These are phyloP conservation scores for Dioscorea cayenensis DNA, from an alignment of 116 monocot genomes.

Conservation along the genomic window DNA sequence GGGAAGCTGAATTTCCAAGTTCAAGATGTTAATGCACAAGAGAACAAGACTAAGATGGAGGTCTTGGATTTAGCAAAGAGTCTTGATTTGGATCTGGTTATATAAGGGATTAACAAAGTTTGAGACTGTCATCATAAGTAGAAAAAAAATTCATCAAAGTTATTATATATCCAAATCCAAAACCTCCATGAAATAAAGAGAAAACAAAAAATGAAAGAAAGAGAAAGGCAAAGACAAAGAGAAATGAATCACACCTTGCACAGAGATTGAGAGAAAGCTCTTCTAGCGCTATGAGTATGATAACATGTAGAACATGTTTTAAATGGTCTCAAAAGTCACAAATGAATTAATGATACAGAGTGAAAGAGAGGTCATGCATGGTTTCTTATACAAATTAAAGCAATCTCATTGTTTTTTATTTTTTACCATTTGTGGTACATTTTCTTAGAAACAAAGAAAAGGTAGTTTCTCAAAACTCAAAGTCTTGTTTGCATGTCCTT, in stretches of 20 bases:
- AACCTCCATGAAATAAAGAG: not conserved
- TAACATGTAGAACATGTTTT: too few relatives aligned
- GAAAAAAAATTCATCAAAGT: conserved; percentile 18
- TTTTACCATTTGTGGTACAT: not conserved
- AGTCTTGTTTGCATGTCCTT: not conserved
- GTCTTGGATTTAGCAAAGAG: conserved; percentile 8
- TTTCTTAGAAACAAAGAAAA: not conserved
- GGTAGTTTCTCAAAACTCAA: conserved; percentile 1
- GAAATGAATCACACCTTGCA: conserved; percentile 1
- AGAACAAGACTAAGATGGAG: not conserved
- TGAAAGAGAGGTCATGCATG: too few relatives aligned
- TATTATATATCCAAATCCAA: conserved; percentile 3
- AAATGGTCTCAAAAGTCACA: too few relatives aligned
- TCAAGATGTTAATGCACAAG: not conserved
- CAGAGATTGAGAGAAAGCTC: not conserved
- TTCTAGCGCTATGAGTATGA: not conserved
- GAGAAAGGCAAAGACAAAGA: conserved; percentile 7
- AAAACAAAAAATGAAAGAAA: not conserved
- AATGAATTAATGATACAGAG: too few relatives aligned
- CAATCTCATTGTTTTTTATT: not conserved
- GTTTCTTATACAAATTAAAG: too few relatives aligned
- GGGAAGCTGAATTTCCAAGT: not conserved
- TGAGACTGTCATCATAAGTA: conserved; percentile 21
- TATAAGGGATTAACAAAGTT: conserved; percentile 15
- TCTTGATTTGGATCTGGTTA: conserved; percentile 17